Evolutionary conservation across 139 green algal genomes (phyloP), one percentile per base, ranked within the genome.

Genomic region (Chlamydomonas sp.): DNA sequence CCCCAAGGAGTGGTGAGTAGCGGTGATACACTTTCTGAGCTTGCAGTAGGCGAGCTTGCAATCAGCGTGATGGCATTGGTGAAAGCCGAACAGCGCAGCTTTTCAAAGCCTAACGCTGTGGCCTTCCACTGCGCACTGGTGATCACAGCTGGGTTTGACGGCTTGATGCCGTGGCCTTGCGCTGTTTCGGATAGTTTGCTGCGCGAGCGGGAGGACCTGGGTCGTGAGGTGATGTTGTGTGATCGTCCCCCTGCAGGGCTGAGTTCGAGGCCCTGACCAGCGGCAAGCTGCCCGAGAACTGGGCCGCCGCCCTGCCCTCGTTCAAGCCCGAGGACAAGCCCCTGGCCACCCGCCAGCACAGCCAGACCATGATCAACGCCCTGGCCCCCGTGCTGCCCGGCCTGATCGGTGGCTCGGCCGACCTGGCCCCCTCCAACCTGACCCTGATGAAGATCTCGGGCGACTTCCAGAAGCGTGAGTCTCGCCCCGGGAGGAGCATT

Each of bases 361-460:
- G 94, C 89, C 96, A 98, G 96, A 98, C 95, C 86, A 98, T 98
- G 95, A 93, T 99, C 9, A 99, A 99, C 92, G 96, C 96, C 12
- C 95, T 99, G 82, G 96, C 95, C 12, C 92, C 94, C 73, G 95
- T 94, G 18, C 93, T 99, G 73, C 98, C 98, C 78, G 98, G 97
- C 88, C 94, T 99, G 83, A 93, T 99, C 20, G 98, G 98, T 86
- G 98, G 98, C 85, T 98, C 96, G 67, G 98, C 98, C 78, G 98
- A 99, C 92, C 94, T 99, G 86, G 98, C 98, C 8, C 95, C 96
- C 80, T 99, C 98, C 93, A 99, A 99, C 97, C 97, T 99, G 95
- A 99, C 98, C 12, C 94, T 99, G 60, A 98, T 99, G 95, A 99
- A 99, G 96, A 96, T 96, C 91, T 98, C 76, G 59, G 86, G 86